These are phyloP conservation scores for Skeletonema costatum DNA, from an alignment of 108 stramenopile genomes.

Conservation along the genomic window DNA sequence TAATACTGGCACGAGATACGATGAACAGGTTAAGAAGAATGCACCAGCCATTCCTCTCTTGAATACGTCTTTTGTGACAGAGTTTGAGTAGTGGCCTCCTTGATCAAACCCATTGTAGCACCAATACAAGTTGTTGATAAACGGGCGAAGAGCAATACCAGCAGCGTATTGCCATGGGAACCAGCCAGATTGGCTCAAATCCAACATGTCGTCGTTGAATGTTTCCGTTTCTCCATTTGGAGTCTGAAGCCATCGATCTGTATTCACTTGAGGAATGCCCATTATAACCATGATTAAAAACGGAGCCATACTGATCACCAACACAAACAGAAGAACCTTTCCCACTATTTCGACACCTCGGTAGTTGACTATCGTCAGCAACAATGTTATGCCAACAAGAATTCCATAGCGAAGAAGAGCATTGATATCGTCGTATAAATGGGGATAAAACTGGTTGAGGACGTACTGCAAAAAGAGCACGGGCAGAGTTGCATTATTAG, in stretches of 20 bases:
- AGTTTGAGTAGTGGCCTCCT: slow-evolving; percentile 62
- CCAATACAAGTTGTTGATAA: slow-evolving; percentile 79
- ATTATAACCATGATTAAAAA: slow-evolving; percentile 62
- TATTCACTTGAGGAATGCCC: slow-evolving; percentile 52
- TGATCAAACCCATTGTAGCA: slow-evolving; percentile 69
- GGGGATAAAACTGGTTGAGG: slow-evolving; percentile 47
- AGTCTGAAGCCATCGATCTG: slow-evolving; percentile 54
- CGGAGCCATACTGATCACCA: slow-evolving; percentile 58
- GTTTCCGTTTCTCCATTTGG: slow-evolving; percentile 35
- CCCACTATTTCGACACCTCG: slow-evolving; percentile 67
- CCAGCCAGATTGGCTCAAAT: slow-evolving; percentile 23
- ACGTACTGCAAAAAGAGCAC: slow-evolving; percentile 86
- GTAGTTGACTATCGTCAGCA: slow-evolving; percentile 49
- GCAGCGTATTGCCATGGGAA: slow-evolving; percentile 22
- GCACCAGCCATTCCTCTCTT: slow-evolving; percentile 46
- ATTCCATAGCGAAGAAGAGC: slow-evolving; percentile 20
- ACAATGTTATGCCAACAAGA: slow-evolving; percentile 9
- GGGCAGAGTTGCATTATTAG: slow-evolving; percentile 91
- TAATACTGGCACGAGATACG: slow-evolving; percentile 58
- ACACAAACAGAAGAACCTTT: slow-evolving; percentile 43
- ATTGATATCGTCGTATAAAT: slow-evolving; percentile 22
- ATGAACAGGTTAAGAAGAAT: slow-evolving; percentile 32
- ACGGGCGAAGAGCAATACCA: slow-evolving; percentile 57
- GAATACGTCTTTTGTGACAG: slow-evolving; percentile 51
- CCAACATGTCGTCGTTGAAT: slow-evolving; percentile 34